Evolutionary conservation across 225 moss, liverwort and hornwort genomes (phyloP), one percentile per base, ranked within the genome.

Genomic region (Thuidium tamariscinum): DNA sequence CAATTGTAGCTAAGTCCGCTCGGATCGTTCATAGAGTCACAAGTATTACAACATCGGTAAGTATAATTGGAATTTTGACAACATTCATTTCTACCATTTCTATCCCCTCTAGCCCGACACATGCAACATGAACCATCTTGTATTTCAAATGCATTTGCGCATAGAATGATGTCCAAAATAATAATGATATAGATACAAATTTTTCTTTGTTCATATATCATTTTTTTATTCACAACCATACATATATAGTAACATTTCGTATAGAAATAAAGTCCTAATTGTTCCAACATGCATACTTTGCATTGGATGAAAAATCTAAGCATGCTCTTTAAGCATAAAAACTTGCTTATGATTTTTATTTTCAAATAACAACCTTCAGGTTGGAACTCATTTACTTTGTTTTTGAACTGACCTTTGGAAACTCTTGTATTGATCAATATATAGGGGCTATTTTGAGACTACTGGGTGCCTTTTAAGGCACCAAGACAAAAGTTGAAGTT

Each of bases 331-430:
- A 3, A 29, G 5, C 1, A 42, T 3, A 12, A 60, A 14, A 20
- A 42, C 5, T 29, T 37, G 29, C 7, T 41, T 9, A 22, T 51
- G 1, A 21, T 18, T 51, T 51, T 51, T 3, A 49, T 19, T 30
- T 74, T 7, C 0, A 32, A 73, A 0, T 19, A 4, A 30, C 0
- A 19, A 11, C 4, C 20, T 49, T 73, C 4, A 48, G 30, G 1
- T 73, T 3, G 3, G 1, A 49, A 32, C 0, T 32, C 0, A 0
- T 74, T 74, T 32, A 49, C 4, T 0, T 0, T 0, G 11, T 30
- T 32, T 32, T 73, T 49, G 2, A 2, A 32, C 2, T 12, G 12
- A 17, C 1, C 5, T 32, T 19, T 30, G 1, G 1, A 4, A 32
- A 20, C 32, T 73, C 3, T 71, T 17, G 14, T 70, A 10, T 7